Conservation (phyloP, 805 yeast species). For the Metschnikowia amazonensis region DNA sequence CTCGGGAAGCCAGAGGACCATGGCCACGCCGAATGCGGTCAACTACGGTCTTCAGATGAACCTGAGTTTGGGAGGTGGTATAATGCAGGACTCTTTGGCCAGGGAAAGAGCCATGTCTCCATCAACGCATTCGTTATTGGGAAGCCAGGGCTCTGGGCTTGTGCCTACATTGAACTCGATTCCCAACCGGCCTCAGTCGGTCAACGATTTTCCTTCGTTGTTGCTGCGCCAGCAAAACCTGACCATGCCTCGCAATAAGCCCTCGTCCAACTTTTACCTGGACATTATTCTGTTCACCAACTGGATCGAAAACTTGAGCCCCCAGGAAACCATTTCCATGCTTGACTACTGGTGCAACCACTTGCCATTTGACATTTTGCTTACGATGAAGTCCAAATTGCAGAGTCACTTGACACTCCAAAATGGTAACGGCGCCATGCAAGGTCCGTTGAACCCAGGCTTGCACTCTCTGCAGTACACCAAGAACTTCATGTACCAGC, state of each 20-base stretch:
- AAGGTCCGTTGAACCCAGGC: constrained; percentile 5
- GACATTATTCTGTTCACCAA: constrained; percentile 48
- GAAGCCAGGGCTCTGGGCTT: constrained; percentile 23
- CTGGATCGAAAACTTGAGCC: constrained; percentile 32
- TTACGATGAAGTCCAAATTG: constrained; percentile 46
- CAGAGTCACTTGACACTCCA: constrained; percentile 32
- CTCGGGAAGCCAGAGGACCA: constrained; percentile 14
- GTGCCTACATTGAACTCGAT: constrained; percentile 28
- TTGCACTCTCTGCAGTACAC: constrained; percentile 14
- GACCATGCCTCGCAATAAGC: constrained; percentile 8
- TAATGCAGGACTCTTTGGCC: constrained; percentile 13
- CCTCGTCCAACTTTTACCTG: constrained; percentile 25
- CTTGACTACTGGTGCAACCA: constrained; percentile 51
- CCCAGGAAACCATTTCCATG: constrained; percentile 50
- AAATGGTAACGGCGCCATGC: neutral
- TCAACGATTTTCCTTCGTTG: constrained; percentile 31
- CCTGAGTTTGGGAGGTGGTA: constrained; percentile 1
- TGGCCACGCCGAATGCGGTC: constrained; percentile 19
- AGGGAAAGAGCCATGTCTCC: constrained; percentile 24
- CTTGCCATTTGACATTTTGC: constrained; percentile 49
- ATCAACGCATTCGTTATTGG: constrained; percentile 23
- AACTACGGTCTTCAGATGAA: constrained; percentile 6
- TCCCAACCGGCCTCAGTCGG: constrained; percentile 43
- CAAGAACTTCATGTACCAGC: constrained; percentile 6
- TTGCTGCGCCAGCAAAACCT: constrained; percentile 10